Conservation (phyloP, 2,329 filamentous ascomycete genomes). For the Boeremia exigua region DNA sequence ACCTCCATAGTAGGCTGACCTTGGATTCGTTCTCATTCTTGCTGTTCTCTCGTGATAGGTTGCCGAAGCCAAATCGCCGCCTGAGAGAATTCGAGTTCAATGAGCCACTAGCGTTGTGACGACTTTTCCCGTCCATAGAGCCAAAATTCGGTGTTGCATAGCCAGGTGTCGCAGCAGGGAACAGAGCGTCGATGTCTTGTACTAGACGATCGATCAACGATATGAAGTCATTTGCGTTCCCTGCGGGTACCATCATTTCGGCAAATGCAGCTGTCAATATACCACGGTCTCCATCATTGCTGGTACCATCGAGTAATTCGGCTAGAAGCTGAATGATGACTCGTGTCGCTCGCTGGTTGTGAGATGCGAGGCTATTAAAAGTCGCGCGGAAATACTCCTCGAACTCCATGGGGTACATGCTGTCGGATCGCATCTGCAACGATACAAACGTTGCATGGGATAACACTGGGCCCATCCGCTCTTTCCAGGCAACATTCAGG, state of each 20-base stretch:
- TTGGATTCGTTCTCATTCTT: constrained; percentile 72
- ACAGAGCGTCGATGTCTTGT: constrained; percentile 87
- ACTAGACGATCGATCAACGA: constrained; percentile 88
- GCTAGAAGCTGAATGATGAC: constrained; percentile 84
- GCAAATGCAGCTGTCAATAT: constrained; percentile 88
- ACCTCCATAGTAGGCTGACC: constrained; percentile 81
- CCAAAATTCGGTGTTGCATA: constrained; percentile 60
- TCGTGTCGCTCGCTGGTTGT: constrained; percentile 77
- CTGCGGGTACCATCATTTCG: constrained; percentile 80
- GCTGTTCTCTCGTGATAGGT: constrained; percentile 77
- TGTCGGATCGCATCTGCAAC: constrained; percentile 70
- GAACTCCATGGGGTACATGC: constrained; percentile 74
- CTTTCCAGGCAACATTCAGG: constrained; percentile 82
- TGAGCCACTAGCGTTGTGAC: constrained; percentile 72
- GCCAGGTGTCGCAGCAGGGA: constrained; percentile 66
- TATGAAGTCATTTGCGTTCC: constrained; percentile 80
- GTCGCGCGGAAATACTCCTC: constrained; percentile 63
- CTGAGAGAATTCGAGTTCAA: constrained; percentile 85
- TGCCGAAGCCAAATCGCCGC: constrained; percentile 82
- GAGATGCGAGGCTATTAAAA: constrained; percentile 60
- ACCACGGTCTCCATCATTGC: constrained; percentile 88
- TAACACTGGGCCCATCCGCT: constrained; percentile 86
- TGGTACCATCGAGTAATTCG: constrained; percentile 86
- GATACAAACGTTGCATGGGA: constrained; percentile 72
- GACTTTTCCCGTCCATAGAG: constrained; percentile 63